These are phyloP conservation scores for Austroboletus novae-zelandiae DNA, from an alignment of 1,284 basidiomycete species.

Conservation along the genomic window DNA sequence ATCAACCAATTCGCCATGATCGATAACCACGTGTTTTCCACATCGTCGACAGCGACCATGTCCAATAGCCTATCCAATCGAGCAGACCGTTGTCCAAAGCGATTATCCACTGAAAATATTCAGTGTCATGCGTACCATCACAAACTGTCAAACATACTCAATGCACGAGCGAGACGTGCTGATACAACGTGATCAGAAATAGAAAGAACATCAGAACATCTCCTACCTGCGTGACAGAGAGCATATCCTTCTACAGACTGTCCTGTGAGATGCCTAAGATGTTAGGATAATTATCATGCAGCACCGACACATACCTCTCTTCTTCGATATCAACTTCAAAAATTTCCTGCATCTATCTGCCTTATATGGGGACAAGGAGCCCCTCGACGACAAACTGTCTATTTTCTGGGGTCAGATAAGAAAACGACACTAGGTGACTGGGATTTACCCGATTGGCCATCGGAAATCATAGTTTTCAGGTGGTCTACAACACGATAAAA, in stretches of 20 bases:
- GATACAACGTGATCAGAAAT: constrained; percentile 8
- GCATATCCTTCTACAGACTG: constrained; percentile 31
- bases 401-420: neutral
- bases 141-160: constrained; percentile 12
- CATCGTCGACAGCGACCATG: constrained; percentile 18
- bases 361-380: constrained; percentile 43
- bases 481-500: constrained; percentile 41
- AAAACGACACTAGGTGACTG: neutral
- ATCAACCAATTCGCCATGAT: constrained; percentile 14
- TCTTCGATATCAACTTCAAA: constrained; percentile 20
- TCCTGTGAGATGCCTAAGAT: constrained; percentile 11
- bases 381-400: constrained; percentile 44
- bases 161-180: constrained; percentile 32
- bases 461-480: constrained; percentile 36
- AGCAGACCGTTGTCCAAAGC: constrained; percentile 28
- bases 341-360: constrained; percentile 33
- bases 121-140: neutral
- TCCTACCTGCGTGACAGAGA: constrained; percentile 34
- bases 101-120: constrained; percentile 23
- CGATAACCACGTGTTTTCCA: constrained; percentile 24
- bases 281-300: neutral
- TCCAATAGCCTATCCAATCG: constrained; percentile 34
- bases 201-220: neutral
- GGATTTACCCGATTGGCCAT: constrained; percentile 31
- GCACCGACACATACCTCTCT: constrained; percentile 20